Conservation (phyloP, 257 asterid genomes). For the Gentiana dahurica region DNA sequence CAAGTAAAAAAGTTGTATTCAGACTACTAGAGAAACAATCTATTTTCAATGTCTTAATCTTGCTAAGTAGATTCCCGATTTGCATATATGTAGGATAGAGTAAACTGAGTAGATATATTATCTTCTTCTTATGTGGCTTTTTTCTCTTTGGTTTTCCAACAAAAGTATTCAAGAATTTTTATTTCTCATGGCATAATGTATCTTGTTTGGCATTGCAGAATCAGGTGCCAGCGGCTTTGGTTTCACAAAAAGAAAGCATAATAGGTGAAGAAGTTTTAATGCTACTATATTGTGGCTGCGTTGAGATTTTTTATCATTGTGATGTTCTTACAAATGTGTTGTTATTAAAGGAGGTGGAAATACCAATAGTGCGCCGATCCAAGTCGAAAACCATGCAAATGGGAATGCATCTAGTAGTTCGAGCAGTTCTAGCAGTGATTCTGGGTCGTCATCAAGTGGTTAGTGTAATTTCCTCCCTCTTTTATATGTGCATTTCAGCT, state of each 20-base stretch:
- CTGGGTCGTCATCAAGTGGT: slow-evolving; percentile 89
- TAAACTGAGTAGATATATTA: too few relatives aligned
- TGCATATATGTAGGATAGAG: too few relatives aligned
- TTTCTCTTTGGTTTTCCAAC: too few relatives aligned
- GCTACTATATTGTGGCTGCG: not conserved
- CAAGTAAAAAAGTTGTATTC: too few relatives aligned
- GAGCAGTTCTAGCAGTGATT: slow-evolving; percentile 88
- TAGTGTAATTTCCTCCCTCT: slow-evolving; percentile 12
- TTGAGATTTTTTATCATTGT: too few relatives aligned
- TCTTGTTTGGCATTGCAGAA: slow-evolving; percentile 29
- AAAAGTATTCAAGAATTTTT: too few relatives aligned
- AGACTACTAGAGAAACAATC: too few relatives aligned
- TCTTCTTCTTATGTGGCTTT: too few relatives aligned
- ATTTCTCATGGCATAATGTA: not conserved
- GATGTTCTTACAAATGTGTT: not conserved
- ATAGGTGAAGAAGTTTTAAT: slow-evolving; percentile 23
- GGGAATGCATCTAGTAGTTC: slow-evolving; percentile 74
- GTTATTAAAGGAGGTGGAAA: slow-evolving; percentile 27
- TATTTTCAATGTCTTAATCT: too few relatives aligned
- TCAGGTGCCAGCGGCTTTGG: slow-evolving; percentile 17
- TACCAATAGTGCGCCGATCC: slow-evolving; percentile 23
- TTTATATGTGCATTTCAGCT: too few relatives aligned
- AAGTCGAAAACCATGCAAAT: slow-evolving; percentile 36
- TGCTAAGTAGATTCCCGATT: too few relatives aligned
- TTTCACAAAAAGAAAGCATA: slow-evolving; percentile 30